Base-by-base conservation (phyloP, 305 asterid species). In the Andrographis paniculata region DNA sequence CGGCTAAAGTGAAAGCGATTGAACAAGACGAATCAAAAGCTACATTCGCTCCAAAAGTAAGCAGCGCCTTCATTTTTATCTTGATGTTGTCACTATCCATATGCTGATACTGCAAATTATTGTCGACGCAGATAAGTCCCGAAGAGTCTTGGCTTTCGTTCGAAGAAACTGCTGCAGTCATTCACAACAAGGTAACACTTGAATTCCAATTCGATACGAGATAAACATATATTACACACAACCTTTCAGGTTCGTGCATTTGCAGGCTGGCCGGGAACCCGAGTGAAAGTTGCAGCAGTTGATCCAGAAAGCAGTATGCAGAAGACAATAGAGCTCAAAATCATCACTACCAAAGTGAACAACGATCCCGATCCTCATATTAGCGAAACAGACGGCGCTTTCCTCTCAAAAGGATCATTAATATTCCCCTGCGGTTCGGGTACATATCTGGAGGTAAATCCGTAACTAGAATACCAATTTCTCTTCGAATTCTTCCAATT, bases 211-310 rank as follows among this genome's bases (percentile, higher is more conserved):
- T 56, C 33, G 22, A 42, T 54, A 10, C 18, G 35, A 20, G 55
- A 45, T 66, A 55, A 49, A 23, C 64, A 44, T 50, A 53, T 58
- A 59, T 73, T 59, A 66, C 77, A 60, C 28, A 50, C 66, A 69
- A 60, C 66, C 68, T 76, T 78, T 62, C 70, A 89, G 98, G 98
- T 89, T 55, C 86, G 94, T 62, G 98, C 98, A 52, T 78, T 89
- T 78, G 82, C 98, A 76, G 96, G 98, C 30, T 89, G 96, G 98
- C 98, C 98, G 0, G 96, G 98, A 63, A 82, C 98, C 42, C 83
- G 95, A 53, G 84, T 92, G 58, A 85, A 69, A 73, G 71, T 80
- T 17, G 48, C 48, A 31, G 70, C 71, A 18, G 30, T 72, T 55
- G 78, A 74, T 55, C 66, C 80, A 10, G 49, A 58, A 51, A 76